phyloP scores from a whole-genome alignment of 306 rosid genomes.

The Hippophae rhamnoides region DNA sequence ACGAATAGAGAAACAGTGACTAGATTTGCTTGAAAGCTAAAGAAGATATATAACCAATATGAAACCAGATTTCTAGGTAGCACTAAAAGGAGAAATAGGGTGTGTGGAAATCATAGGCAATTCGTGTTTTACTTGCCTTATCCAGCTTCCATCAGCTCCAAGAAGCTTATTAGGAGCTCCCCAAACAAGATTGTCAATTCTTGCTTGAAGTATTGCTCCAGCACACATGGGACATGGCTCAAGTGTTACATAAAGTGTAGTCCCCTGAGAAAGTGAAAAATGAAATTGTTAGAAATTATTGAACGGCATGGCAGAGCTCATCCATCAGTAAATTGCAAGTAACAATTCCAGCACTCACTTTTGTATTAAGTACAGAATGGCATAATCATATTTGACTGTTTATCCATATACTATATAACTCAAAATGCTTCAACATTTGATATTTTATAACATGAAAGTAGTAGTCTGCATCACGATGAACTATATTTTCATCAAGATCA shows the following conservation, averaged over 20 bases:
- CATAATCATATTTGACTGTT: no score
- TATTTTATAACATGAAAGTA: no score
- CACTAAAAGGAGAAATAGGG: neutral
- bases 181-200: slow-evolving; percentile 76
- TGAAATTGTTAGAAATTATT: slow-evolving; percentile 13
- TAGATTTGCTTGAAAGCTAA: neutral
- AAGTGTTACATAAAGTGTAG: slow-evolving; percentile 83
- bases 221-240: slow-evolving; percentile 99
- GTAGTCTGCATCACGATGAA: no score
- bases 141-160: slow-evolving; percentile 99
- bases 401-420: no score
- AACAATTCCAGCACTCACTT: neutral
- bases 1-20: no score
- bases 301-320: neutral
- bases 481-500: no score
- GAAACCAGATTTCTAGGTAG: neutral
- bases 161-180: slow-evolving; percentile 99
- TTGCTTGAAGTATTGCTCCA: slow-evolving; percentile 92
- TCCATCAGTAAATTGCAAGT: neutral
- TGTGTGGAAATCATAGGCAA: neutral
- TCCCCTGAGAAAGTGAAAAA: slow-evolving; percentile 35
- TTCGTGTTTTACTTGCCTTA: slow-evolving; percentile 42
- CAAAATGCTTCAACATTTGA: no score
- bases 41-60: slow-evolving; percentile 2
- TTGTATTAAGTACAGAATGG: neutral